A percentile compares a stretch with the other conserved stretches of the same genome.
Conservation (phyloP, 176 grass and related monocot species). For the Ampelocalamus luodianensis region DNA sequence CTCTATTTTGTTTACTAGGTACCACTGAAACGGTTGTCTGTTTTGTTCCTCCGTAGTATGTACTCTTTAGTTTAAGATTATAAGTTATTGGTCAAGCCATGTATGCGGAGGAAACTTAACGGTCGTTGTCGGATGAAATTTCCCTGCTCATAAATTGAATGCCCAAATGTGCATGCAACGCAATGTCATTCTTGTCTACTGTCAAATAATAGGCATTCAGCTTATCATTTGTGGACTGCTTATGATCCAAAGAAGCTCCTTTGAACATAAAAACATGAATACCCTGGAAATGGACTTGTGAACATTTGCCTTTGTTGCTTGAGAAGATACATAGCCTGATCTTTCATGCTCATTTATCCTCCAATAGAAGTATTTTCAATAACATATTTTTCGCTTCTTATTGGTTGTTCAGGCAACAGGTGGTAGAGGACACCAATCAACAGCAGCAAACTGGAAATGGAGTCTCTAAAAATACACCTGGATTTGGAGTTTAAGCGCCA, state of each 20-base stretch:
- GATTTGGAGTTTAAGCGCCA: background rate
- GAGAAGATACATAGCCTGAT: background rate
- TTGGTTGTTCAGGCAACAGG: background rate
- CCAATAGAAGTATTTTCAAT: background rate
- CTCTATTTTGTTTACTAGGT: conserved; percentile 27
- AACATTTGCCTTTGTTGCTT: conserved; percentile 10
- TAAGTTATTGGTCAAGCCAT: conserved; percentile 27
- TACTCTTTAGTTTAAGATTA: conserved; percentile 20
- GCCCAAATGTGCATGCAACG: background rate
- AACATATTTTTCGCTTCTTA: background rate
- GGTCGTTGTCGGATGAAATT: background rate
- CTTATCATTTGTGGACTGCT: background rate
- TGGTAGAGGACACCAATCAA: background rate
- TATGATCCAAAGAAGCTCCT: background rate
- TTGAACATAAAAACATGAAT: background rate
- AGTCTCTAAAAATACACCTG: background rate
- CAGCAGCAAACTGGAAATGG: background rate
- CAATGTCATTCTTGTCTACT: background rate
- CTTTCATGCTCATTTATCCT: background rate
- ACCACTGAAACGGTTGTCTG: conserved; percentile 23
- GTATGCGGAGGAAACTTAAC: conserved; percentile 12
- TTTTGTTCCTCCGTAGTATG: conserved; percentile 30
- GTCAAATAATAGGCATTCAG: background rate
- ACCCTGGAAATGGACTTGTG: background rate
- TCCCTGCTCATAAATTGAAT: conserved; percentile 7